Base-by-base conservation (phyloP, 139 green algal species). In the Chlorella sp. region DNA sequence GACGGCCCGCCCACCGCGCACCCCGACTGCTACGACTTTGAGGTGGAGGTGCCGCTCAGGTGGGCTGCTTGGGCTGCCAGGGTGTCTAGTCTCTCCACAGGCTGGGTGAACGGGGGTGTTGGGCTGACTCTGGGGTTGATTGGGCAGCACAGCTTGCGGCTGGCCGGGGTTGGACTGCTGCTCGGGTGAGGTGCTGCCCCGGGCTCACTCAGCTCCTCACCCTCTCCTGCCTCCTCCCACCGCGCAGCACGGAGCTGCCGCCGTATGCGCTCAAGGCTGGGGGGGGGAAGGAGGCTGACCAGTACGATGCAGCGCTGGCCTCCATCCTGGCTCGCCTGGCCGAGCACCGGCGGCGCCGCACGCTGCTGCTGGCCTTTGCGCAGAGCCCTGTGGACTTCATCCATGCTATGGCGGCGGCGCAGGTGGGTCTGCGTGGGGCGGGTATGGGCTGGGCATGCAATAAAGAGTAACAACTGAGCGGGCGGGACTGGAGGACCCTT, bases 371-470 rank as follows among this genome's bases (percentile, higher is more conserved):
- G 41, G 92, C 85, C 6, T 98, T 98, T 81, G 88, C 87, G 19
- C 86, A 94, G 46, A 88, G 82, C 36, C 95, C 95, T 9, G 87
- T 94, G 2, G 95, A 97, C 44, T 94, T 96, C 80, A 91, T 97
- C 69, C 92, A 95, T 79, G 89, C 88, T 9, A 69, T 98, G 38
- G 78, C 98, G 20, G 91, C 88, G 20, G 87, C 89, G 17, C 94
- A 98, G 84, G 80, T 85, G 46, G 30, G 68, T 26, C 32, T 9
- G n/a, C 28, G 3, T 43, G 62, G 28, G 62, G 62, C 4, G 1
- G 5, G 28, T 2, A 14, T 4, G 28, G 24, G 32, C 2, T 24
- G 32, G 20, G 32, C 62, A 17, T 36, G 5, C 62, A 13, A 4
- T 4, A 6, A 34, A 4, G 34, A 11, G 34, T 13, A 11, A 14